phyloP scores from a whole-genome alignment of 768 basidiomycete species.

The Psilocybe cyanescens region DNA sequence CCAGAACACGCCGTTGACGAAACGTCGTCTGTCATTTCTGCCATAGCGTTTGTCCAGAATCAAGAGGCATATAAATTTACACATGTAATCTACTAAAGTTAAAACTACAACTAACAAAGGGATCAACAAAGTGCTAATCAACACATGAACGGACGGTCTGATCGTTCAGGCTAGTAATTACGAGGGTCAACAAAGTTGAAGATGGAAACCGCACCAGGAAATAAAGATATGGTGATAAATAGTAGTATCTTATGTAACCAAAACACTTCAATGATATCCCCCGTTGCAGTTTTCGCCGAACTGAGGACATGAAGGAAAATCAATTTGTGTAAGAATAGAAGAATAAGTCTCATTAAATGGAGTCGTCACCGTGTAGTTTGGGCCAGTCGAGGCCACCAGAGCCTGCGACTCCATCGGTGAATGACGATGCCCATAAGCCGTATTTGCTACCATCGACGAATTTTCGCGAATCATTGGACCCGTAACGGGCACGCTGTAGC shows the following conservation, averaged over 20 bases:
- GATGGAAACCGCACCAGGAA: constrained; percentile 3
- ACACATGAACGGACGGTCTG: background rate
- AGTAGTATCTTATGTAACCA: background rate
- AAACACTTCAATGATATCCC: constrained; percentile 34
- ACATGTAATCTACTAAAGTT: constrained; percentile 4
- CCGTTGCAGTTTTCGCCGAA: constrained; percentile 48
- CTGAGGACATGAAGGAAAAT: constrained; percentile 44
- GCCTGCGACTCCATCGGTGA: constrained; percentile 19
- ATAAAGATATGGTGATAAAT: constrained; percentile 10
- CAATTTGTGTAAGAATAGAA: constrained; percentile 35
- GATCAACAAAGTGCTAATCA: background rate
- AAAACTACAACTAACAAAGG: constrained; percentile 4
- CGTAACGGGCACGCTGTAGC: constrained; percentile 45
- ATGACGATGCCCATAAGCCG: constrained; percentile 12
- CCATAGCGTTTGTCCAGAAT: background rate
- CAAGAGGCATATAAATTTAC: background rate
- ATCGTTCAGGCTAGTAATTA: constrained; percentile 5
- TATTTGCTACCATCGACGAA: constrained; percentile 6
- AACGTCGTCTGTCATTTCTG: no score
- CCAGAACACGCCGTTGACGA: no score
- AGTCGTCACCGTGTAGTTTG: constrained; percentile 23
- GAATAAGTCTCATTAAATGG: constrained; percentile 27
- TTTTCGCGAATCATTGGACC: constrained; percentile 19
- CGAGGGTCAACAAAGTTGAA: background rate
- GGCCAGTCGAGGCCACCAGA: constrained; percentile 14